Conservation (phyloP, 2,329 filamentous ascomycete genomes). For the Lecanicillium sp. region DNA sequence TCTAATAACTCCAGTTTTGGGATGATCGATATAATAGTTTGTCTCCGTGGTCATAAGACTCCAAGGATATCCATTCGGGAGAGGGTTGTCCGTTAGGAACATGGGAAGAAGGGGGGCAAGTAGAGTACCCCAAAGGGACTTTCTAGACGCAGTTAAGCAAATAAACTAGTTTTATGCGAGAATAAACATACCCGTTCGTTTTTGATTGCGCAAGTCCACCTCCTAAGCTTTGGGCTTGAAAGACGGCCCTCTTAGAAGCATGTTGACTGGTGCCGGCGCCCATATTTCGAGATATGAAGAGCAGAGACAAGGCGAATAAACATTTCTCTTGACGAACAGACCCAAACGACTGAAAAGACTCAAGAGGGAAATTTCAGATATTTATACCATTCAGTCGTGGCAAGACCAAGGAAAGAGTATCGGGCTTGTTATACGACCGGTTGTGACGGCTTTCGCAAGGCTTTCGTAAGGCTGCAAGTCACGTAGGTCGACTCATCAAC, state of each 20-base stretch:
- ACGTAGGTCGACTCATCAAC: no score
- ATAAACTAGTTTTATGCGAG: not conserved
- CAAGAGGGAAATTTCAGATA: no score
- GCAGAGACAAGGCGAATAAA: not conserved
- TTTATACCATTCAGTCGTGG: no score
- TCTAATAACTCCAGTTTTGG: slow-evolving; percentile 46
- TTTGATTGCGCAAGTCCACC: slow-evolving; percentile 20
- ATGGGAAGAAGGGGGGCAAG: slow-evolving; percentile 27
- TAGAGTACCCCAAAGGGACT: slow-evolving; percentile 32
- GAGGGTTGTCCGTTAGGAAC: slow-evolving; percentile 40
- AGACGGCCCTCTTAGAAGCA: slow-evolving; percentile 4
- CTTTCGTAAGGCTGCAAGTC: no score
- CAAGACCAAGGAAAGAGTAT: no score
- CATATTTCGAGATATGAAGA: not conserved
- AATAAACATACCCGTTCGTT: slow-evolving; percentile 29
- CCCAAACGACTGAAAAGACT: no score
- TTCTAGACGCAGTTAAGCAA: slow-evolving; percentile 14
- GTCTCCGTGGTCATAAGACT: slow-evolving; percentile 33
- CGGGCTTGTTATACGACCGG: no score
- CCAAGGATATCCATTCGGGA: slow-evolving; percentile 45
- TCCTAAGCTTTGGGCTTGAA: slow-evolving; percentile 3
- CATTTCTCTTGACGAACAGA: no score
- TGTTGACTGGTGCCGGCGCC: slow-evolving; percentile 2
- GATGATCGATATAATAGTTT: slow-evolving; percentile 41
- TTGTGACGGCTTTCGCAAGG: no score